A percentile compares a stretch with the other conserved stretches of the same genome.
Conservation (phyloP, 2,329 filamentous ascomycete genomes). For the Microsporum canis region DNA sequence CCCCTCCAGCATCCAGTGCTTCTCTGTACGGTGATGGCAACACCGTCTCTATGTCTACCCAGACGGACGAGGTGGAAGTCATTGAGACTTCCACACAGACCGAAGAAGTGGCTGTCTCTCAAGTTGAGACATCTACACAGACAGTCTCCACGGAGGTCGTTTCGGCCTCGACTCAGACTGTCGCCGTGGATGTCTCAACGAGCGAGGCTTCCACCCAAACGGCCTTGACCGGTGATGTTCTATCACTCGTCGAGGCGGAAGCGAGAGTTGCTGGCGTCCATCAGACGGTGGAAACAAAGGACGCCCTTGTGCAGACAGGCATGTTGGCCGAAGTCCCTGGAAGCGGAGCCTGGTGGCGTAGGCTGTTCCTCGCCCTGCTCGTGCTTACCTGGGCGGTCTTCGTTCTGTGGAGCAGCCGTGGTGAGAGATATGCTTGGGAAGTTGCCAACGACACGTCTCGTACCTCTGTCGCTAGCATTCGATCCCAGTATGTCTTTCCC, state of each 20-base stretch:
- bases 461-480: not conserved
- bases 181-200: not conserved
- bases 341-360: conserved; percentile 4
- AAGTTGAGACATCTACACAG: not conserved
- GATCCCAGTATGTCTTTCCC: conserved; percentile 4
- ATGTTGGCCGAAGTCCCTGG: conserved; percentile 5
- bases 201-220: conserved; percentile 1
- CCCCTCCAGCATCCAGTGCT: not conserved
- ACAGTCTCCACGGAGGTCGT: conserved; percentile 5
- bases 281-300: conserved; percentile 6
- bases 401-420: conserved; percentile 5
- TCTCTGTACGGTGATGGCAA: conserved; percentile 5
- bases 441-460: conserved; percentile 13
- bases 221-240: conserved; percentile 4
- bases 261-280: conserved; percentile 3
- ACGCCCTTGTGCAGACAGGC: conserved; percentile 11
- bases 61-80: conserved; percentile 6
- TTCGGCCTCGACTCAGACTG: conserved; percentile 9
- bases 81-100: conserved; percentile 9
- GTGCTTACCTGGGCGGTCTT: conserved; percentile 12
- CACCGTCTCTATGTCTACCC: conserved; percentile 2
- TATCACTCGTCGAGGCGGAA: conserved; percentile 5
- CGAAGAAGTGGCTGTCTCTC: not conserved
- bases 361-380: conserved; percentile 8
- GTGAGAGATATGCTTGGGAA: conserved; percentile 6